phyloP scores from a whole-genome alignment of 2,329 filamentous ascomycete genomes.

The Nemania sp. region DNA sequence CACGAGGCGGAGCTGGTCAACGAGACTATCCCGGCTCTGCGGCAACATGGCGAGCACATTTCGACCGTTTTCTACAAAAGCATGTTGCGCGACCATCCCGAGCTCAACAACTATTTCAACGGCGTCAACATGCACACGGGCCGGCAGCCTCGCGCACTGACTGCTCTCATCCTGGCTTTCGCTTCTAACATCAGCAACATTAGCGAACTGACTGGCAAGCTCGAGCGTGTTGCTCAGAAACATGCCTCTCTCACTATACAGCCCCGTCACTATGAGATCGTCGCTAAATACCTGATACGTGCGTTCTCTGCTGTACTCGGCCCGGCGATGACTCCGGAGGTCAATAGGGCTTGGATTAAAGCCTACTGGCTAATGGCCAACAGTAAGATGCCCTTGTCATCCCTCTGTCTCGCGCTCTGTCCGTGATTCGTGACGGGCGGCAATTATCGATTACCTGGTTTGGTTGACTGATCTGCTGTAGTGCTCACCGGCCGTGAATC shows the following conservation, averaged over 20 bases:
- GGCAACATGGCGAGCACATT: conserved; percentile 68
- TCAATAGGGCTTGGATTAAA: conserved; percentile 68
- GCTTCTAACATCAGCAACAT: conserved; percentile 70
- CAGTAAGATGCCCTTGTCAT: conserved; percentile 33
- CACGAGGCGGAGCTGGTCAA: conserved; percentile 67
- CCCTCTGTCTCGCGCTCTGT: not conserved
- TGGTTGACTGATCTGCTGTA: not conserved
- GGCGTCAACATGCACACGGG: conserved; percentile 64
- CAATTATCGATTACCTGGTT: no score
- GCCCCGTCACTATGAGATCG: conserved; percentile 70
- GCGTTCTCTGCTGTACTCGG: conserved; percentile 71
- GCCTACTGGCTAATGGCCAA: conserved; percentile 75
- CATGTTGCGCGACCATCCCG: conserved; percentile 66
- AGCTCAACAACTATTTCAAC: conserved; percentile 73
- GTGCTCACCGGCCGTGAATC: conserved; percentile 69
- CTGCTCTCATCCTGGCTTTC: conserved; percentile 68
- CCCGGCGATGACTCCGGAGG: conserved; percentile 64
- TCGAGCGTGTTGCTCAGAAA: conserved; percentile 68
- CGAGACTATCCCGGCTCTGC: conserved; percentile 70
- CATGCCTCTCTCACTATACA: conserved; percentile 71
- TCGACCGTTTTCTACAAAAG: conserved; percentile 73
- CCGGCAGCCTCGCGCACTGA: conserved; percentile 64
- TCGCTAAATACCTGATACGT: conserved; percentile 68
- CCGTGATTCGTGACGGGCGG: no score
- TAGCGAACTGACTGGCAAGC: conserved; percentile 55